Evolutionary conservation across 1,284 basidiomycete genomes (phyloP), one percentile per base, ranked within the genome.

Genomic region (Ustilago trichophora): DNA sequence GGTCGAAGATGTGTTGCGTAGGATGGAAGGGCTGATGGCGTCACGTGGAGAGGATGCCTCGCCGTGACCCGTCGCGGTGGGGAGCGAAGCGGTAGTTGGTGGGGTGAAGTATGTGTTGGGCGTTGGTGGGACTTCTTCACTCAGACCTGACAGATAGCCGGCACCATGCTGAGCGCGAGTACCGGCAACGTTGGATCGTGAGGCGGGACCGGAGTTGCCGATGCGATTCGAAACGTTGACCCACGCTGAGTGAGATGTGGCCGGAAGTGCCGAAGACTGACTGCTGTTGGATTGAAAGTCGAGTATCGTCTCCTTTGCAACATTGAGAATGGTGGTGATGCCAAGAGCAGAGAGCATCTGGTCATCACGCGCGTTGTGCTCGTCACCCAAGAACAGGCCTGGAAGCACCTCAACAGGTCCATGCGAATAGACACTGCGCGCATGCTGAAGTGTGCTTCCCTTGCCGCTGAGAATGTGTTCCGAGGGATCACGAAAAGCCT

Each of bases 371-470:
- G 91, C 91, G 68, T 95, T 95, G 82, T 95, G 92, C 82, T 97
- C 93, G 41, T 92, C 92, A 53, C 94, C 95, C 8, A 98, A 86
- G 87, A 89, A 98, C 48, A 98, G 86, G 36, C 90, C 89, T 1
- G 93, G 93, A 26, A 97, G 85, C 69, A 98, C 86, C 82, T 97
- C 90, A 34, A 91, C 84, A 19, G 94, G 95, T 1, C 95, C 94
- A 73, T 91, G 86, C 7, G 85, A 83, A 80, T 98, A 98, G 81
- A 75, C 73, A 35, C 63, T 69, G 22, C 76, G 57, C 4, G 76
- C 76, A 36, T 78, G 76, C 48, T 77, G 76, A 12, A 77, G 51
- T 7, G 74, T 76, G 38, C 72, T 75, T 19, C 76, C 76, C 32
- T 73, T 68, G 40, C 76, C 76, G 41, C 72, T 75, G 24, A 77